Percentiles rank a stretch among this genome's conserved stretches.
Conservation (phyloP, 108 stramenopile genomes). For the Nitzschia sp. region DNA sequence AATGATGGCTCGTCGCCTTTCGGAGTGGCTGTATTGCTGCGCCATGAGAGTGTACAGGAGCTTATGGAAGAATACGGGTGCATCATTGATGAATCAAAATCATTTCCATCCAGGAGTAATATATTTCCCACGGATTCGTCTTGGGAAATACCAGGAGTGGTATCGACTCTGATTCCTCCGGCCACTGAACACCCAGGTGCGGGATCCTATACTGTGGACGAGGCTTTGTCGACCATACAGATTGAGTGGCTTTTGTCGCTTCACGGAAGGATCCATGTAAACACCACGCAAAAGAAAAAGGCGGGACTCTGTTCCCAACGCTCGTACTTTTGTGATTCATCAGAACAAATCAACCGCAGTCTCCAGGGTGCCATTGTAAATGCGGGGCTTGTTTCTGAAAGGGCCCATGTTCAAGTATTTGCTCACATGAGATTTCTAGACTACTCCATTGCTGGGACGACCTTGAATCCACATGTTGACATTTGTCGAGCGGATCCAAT, state of each 20-base stretch:
- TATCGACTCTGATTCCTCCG: conserved; percentile 47
- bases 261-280: conserved; percentile 47
- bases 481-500: conserved; percentile 56
- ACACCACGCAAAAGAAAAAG: conserved; percentile 35
- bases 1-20: conserved; percentile 61
- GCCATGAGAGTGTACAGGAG: background rate
- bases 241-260: conserved; percentile 45
- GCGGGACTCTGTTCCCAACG: conserved; percentile 48
- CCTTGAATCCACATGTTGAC: conserved; percentile 74
- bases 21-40: conserved; percentile 25
- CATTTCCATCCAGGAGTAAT: background rate
- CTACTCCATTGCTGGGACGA: conserved; percentile 47
- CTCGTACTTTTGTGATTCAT: conserved; percentile 74
- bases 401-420: conserved; percentile 40
- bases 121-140: background rate
- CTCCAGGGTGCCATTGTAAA: conserved; percentile 2
- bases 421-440: conserved; percentile 75
- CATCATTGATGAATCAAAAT: background rate
- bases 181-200: conserved; percentile 72
- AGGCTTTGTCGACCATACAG: conserved; percentile 37
- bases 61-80: background rate
- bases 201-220: conserved; percentile 69
- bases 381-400: background rate
- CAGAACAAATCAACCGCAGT: conserved; percentile 30
- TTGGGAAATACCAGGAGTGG: background rate